Evolutionary conservation across 2,329 filamentous ascomycete genomes (phyloP).

Genomic region (Ceratocystis smalleyi): DNA sequence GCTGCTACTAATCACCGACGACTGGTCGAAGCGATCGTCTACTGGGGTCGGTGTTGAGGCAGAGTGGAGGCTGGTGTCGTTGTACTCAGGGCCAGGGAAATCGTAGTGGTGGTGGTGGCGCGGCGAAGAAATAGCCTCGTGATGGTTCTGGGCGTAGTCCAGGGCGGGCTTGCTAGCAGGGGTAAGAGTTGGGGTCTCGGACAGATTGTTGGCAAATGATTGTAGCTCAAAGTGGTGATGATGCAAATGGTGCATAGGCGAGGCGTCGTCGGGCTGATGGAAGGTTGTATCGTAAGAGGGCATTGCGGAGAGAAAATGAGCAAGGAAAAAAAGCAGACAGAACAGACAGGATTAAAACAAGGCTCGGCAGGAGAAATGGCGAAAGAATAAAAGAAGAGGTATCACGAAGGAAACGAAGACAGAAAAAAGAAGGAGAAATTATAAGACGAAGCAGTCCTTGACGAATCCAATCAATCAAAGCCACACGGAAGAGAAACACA

Average conservation of each 20-base stretch:
- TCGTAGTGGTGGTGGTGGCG: constrained; percentile 16
- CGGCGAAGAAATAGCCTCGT: background rate
- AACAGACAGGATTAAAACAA: background rate
- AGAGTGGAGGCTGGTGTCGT: constrained; percentile 15
- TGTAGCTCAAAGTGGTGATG: constrained; percentile 5
- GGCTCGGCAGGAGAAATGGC: background rate
- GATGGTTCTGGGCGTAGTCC: background rate
- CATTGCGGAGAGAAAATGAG: constrained; percentile 12
- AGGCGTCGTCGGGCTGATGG: constrained; percentile 11
- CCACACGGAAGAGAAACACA: constrained; percentile 4
- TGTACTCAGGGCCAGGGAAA: constrained; percentile 12
- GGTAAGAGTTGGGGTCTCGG: background rate
- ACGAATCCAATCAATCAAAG: too few relatives aligned
- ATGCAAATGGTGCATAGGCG: constrained; percentile 12
- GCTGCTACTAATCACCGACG: constrained; percentile 8
- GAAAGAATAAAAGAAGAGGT: background rate
- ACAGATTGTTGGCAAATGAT: background rate
- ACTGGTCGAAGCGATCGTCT: constrained; percentile 16
- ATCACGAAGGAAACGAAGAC: constrained; percentile 16
- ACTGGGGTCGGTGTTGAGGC: constrained; percentile 14
- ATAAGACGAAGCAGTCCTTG: background rate
- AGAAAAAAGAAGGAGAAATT: constrained; percentile 14
- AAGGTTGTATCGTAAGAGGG: constrained; percentile 13
- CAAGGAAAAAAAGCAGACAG: background rate
- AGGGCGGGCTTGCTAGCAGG: background rate